Evolutionary conservation across 768 basidiomycete genomes (phyloP), one percentile per base, ranked within the genome.

Genomic region (Coprinellus aureogranulatus): DNA sequence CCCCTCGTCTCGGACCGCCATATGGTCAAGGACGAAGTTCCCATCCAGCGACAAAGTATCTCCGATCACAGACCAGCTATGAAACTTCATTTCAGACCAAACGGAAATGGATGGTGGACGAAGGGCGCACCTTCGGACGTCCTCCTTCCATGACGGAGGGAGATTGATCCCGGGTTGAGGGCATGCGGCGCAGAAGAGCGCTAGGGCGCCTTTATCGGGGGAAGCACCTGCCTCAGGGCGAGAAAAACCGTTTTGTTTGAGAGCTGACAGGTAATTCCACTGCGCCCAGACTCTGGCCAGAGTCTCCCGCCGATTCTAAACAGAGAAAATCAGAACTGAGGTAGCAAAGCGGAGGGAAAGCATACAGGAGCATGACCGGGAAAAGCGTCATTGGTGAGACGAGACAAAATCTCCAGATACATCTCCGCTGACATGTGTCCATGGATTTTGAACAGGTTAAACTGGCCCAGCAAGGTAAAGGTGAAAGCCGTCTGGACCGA

Each of bases 1-100:
- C 63, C 72, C 68, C 6, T 54, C 55, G 4, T 59, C 48, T 26
- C 62, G 61, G 61, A 68, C 67, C 20, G 61, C 62, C 23, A 67
- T 49, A 27, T 69, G 67, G 30, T 69, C 61, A 0, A 64, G 61
- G 9, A 64, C 65, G 59, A 72, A 72, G 31, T 69, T 71, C 22
- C 70, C 69, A 59, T 70, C 67, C 4, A 49, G n/a, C 59, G 1
- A 65, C 63, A 14, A 67, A 47, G 22, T 56, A 55, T 2, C 64
- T 56, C 2, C 49, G 55, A 27, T 60, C n/a, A n/a, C 61, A 14
- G 65, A 25, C 18, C 60, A 3, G 22, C 65, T 59, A 48, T 51
- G 20, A 55, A 34, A n/a, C 48, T 48, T 52, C 45, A 53, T 14
- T 51, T 26, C 41, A 27, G 53, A 20, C 23, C 54, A 47, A 59